Percentiles rank a stretch among this genome's conserved stretches.
These are phyloP conservation scores for Guadua angustifolia DNA, from an alignment of 176 grass and related monocot genomes.

Conservation along the genomic window DNA sequence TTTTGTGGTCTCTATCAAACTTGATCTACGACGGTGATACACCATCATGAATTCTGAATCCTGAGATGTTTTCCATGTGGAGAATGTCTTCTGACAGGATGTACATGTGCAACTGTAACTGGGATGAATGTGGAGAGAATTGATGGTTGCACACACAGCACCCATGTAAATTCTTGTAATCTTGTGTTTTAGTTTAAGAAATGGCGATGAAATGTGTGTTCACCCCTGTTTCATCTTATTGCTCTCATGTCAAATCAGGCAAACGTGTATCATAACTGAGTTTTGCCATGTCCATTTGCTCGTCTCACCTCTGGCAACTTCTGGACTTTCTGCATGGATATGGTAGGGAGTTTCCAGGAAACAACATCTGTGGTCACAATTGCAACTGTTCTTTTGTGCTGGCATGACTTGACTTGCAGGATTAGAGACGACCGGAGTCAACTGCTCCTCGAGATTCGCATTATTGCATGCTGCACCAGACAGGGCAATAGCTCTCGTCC, in stretches of 20 bases:
- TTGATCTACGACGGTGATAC: neutral
- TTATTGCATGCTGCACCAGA: neutral
- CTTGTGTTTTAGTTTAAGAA: constrained; percentile 4
- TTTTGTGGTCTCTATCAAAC: constrained; percentile 61
- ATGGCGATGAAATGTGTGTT: too few species aligned
- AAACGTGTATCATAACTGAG: too few species aligned
- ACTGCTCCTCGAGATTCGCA: neutral
- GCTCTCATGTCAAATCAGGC: too few species aligned
- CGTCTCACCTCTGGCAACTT: neutral
- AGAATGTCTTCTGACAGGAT: neutral
- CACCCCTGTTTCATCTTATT: too few species aligned
- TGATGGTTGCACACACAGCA: constrained; percentile 5
- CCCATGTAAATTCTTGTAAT: constrained; percentile 37
- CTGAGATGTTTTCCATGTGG: neutral
- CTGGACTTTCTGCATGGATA: neutral
- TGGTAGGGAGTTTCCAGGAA: constrained; percentile 14
- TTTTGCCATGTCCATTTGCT: neutral
- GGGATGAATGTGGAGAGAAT: constrained; percentile 35
- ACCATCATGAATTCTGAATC: neutral
- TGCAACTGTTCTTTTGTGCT: neutral
- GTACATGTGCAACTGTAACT: constrained; percentile 40
- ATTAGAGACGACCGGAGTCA: constrained; percentile 14
- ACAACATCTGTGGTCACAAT: neutral
- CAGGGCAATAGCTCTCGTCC: neutral
- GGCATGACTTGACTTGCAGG: constrained; percentile 16